phyloP scores from a whole-genome alignment of 2,329 filamentous ascomycete genomes.

The Xylariaceae sp. region DNA sequence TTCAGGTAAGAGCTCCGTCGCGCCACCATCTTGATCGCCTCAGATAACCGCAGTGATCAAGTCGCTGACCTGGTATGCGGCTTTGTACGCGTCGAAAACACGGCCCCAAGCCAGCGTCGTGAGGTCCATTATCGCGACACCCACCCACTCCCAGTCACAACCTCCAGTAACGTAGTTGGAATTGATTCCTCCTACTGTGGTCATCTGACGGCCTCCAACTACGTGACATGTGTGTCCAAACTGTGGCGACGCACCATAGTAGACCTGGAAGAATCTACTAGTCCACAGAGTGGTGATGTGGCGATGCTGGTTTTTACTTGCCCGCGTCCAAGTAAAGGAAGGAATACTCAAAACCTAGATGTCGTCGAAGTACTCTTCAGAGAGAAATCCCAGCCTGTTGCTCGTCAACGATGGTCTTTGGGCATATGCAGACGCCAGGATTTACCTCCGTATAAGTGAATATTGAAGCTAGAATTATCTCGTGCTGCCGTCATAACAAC shows the following conservation, averaged over 20 bases:
- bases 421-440: neutral
- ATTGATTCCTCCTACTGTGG: slow-evolving; percentile 34
- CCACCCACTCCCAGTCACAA: slow-evolving; percentile 29
- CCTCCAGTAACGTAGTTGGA: slow-evolving; percentile 11
- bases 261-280: slow-evolving; percentile 17
- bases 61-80: slow-evolving; percentile 22
- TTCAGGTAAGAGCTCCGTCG: slow-evolving; percentile 1
- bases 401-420: neutral
- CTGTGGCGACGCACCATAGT: slow-evolving; percentile 30
- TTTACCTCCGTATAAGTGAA: slow-evolving; percentile 45
- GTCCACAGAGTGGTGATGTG: neutral
- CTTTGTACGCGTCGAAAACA: slow-evolving; percentile 21
- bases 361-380: slow-evolving; percentile 33
- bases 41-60: slow-evolving; percentile 22
- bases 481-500: slow-evolving; percentile 33
- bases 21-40: slow-evolving; percentile 14
- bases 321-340: slow-evolving; percentile 39
- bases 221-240: slow-evolving; percentile 38
- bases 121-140: slow-evolving; percentile 29
- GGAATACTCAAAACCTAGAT: slow-evolving; percentile 41
- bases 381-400: slow-evolving; percentile 17
- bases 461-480: slow-evolving; percentile 43
- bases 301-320: neutral
- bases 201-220: slow-evolving; percentile 33
- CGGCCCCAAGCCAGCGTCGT: slow-evolving; percentile 26